Conservation (phyloP, 352 stramenopile genomes). For the Discostella stelligera region DNA sequence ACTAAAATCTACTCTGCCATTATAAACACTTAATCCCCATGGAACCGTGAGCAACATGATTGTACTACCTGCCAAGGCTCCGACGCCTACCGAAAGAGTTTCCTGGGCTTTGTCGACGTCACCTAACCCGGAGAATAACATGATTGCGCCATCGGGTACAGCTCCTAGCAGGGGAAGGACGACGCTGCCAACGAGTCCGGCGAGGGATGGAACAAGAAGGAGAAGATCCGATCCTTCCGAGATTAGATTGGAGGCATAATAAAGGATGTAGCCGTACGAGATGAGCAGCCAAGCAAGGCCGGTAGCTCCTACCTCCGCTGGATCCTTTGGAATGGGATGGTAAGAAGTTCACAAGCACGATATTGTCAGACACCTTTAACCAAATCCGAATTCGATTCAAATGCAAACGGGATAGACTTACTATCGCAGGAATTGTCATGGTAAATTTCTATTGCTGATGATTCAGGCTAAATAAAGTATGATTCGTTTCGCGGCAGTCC, state of each 20-base stretch:
- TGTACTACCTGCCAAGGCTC: conserved; percentile 95
- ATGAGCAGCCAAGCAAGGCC: conserved; percentile 90
- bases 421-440: conserved; percentile 35
- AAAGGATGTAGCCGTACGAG: conserved; percentile 96
- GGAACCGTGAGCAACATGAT: conserved; percentile 99
- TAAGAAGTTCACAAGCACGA: not conserved
- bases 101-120: conserved; percentile 88
- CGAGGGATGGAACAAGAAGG: conserved; percentile 92
- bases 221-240: conserved; percentile 97
- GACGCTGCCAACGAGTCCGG: conserved; percentile 93
- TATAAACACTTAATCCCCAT: conserved; percentile 91
- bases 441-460: not conserved
- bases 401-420: conserved; percentile 17
- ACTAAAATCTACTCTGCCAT: conserved; percentile 91
- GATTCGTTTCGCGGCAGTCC: too few species aligned
- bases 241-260: conserved; percentile 95
- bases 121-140: conserved; percentile 94
- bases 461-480: not conserved
- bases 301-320: conserved; percentile 61
- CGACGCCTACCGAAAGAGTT: conserved; percentile 94
- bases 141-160: conserved; percentile 95
- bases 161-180: conserved; percentile 95
- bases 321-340: conserved; percentile 32
- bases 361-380: not conserved
- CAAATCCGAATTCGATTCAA: not conserved